Base-by-base conservation (phyloP, 228 moss, liverwort and hornwort genomes). In the Sphagnum fallax region DNA sequence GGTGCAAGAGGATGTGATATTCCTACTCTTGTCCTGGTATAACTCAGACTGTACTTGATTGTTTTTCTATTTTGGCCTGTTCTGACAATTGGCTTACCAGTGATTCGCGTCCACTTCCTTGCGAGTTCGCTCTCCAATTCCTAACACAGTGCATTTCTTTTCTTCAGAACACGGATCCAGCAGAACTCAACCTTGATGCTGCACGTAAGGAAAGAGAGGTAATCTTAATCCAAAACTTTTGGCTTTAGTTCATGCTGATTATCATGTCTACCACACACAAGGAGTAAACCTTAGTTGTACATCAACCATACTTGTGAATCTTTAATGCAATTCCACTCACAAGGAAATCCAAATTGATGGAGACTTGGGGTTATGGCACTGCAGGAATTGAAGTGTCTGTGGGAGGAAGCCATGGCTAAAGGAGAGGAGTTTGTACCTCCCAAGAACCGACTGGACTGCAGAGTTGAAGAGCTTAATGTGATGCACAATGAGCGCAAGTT, bases 151-250 rank as follows among this genome's bases (percentile, higher is more conserved):
- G 32, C 32, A 32, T 32, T 32, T 32, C 32, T 32, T 32, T 32
- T 32, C 3, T 32, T 32, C 81, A 96, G 96, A 89, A 90, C 65
- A 88, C 93, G 59, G 82, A 98, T 67, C 88, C 90, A 52, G 84
- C 81, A 48, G 81, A 87, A 51, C 75, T 94, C 47, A 82, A 94
- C 76, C 70, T 98, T 71, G 82, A 77, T 67, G 80, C 71, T 63
- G 98, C 98, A 3, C 87, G 98, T 67, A 86, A 76, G 6, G 94
- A 94, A 81, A 87, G 90, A 86, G 81, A 92, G 94, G 97, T 97
- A 88, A 16, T 63, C 47, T 6, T 6, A 62, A 32, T 2, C 32
- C 32, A 32, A 32, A 32, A 32, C 3, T 32, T 32, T 32, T 32
- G 32, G 32, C 32, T 32, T 32, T 32, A 32, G 2, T 32, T 32